Evolutionary conservation across 176 grass and related monocot genomes (phyloP).

Genomic region (Chrysopogon serrulatus): DNA sequence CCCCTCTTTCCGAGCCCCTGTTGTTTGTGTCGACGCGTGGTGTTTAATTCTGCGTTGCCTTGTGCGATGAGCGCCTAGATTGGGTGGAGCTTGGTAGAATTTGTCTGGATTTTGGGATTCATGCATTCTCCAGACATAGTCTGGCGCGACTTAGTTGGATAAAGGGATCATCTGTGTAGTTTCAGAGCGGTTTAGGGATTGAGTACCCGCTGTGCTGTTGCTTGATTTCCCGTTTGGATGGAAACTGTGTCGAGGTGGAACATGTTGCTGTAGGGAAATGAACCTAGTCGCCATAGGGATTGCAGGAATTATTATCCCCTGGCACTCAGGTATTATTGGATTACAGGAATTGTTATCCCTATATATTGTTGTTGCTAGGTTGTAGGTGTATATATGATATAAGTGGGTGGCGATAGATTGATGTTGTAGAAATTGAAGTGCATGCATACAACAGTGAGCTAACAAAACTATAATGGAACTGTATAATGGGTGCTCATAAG

Average conservation of each 20-base stretch:
- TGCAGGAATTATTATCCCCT: neutral
- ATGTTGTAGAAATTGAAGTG: neutral
- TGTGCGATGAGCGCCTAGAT: neutral
- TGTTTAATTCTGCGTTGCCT: neutral
- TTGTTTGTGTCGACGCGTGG: neutral
- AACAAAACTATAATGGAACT: conserved; percentile 2
- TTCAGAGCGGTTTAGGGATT: conserved; percentile 7
- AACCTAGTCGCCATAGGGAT: neutral
- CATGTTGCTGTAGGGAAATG: neutral
- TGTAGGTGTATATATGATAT: neutral
- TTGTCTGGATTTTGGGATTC: neutral
- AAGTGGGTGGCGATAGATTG: neutral
- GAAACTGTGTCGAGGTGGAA: neutral
- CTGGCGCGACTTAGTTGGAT: neutral
- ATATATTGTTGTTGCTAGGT: neutral
- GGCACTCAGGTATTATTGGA: neutral
- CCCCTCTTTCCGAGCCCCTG: neutral
- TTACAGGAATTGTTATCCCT: neutral
- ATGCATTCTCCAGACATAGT: neutral
- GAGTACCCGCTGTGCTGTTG: neutral
- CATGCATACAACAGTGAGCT: neutral
- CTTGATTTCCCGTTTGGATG: neutral
- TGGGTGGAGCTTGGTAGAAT: neutral
- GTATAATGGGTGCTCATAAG: neutral
- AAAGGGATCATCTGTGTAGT: neutral